Conservation (phyloP, 2,329 filamentous ascomycete genomes). For the Xylaria sp. region DNA sequence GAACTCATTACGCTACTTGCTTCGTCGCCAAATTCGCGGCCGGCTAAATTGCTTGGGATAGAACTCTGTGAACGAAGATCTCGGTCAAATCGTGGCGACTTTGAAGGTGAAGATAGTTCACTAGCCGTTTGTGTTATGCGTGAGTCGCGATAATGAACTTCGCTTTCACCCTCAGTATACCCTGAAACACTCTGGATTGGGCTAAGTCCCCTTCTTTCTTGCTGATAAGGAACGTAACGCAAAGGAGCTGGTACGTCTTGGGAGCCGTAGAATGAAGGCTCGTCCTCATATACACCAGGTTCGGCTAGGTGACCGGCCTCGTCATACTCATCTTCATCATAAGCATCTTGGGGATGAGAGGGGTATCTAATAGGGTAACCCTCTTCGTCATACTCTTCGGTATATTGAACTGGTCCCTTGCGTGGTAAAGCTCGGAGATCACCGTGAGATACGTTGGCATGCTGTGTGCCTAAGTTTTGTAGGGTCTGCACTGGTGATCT, state of each 20-base stretch:
- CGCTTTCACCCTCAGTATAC: slow-evolving; percentile 76
- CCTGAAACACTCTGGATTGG: slow-evolving; percentile 94
- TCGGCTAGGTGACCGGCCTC: slow-evolving; percentile 53
- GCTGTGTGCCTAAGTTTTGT: slow-evolving; percentile 73
- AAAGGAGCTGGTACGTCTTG: slow-evolving; percentile 72
- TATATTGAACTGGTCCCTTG: slow-evolving; percentile 54
- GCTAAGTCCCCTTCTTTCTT: slow-evolving; percentile 78
- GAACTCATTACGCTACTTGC: slow-evolving; percentile 65
- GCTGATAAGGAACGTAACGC: slow-evolving; percentile 74
- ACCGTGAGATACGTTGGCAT: slow-evolving; percentile 70
- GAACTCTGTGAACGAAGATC: slow-evolving; percentile 64
- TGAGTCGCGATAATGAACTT: slow-evolving; percentile 68
- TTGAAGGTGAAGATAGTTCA: slow-evolving; percentile 70
- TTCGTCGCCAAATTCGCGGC: slow-evolving; percentile 68
- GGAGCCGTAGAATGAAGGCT: slow-evolving; percentile 63
- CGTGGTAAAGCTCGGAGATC: slow-evolving; percentile 66
- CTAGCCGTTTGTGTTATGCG: slow-evolving; percentile 60
- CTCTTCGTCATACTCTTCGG: slow-evolving; percentile 61
- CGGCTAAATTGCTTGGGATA: slow-evolving; percentile 60
- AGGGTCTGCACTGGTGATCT: slow-evolving; percentile 61
- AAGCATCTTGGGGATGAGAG: slow-evolving; percentile 48
- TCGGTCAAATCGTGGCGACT: slow-evolving; percentile 60
- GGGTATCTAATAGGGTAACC: slow-evolving; percentile 57
- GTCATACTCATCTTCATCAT: slow-evolving; percentile 58
- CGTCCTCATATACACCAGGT: slow-evolving; percentile 54